phyloP scores from a whole-genome alignment of 2,329 filamentous ascomycete species.

The Aspergillus fijiensis region DNA sequence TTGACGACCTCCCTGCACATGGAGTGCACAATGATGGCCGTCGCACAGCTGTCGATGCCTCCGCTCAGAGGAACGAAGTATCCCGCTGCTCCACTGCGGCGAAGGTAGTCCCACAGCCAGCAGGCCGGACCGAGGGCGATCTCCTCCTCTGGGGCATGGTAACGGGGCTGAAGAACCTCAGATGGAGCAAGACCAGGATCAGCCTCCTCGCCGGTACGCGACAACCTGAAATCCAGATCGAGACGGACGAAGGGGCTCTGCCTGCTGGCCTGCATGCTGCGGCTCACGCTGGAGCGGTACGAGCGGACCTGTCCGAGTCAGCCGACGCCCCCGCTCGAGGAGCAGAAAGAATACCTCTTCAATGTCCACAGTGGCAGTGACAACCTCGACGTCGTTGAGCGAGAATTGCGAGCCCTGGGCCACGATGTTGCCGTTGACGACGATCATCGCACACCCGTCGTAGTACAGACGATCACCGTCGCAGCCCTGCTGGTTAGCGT shows the following conservation, averaged over 20 bases:
- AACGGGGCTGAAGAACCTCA: constrained; percentile 48
- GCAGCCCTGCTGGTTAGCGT: constrained; percentile 62
- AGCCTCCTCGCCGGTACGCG: constrained; percentile 38
- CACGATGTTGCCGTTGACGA: constrained; percentile 62
- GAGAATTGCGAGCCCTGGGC: constrained; percentile 67
- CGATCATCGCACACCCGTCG: constrained; percentile 63
- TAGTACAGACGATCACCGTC: constrained; percentile 63
- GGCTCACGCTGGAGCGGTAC: constrained; percentile 31
- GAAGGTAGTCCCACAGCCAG: constrained; percentile 58
- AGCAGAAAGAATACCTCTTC: constrained; percentile 62
- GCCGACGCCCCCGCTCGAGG: neutral
- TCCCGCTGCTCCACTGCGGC: constrained; percentile 37
- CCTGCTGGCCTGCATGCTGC: constrained; percentile 36
- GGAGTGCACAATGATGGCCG: constrained; percentile 40
- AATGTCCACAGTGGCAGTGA: constrained; percentile 65
- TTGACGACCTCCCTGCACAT: constrained; percentile 42
- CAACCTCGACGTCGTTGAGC: constrained; percentile 64
- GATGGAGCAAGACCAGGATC: constrained; percentile 50
- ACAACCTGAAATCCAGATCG: constrained; percentile 38
- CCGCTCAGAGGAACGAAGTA: constrained; percentile 43
- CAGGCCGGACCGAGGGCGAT: constrained; percentile 65
- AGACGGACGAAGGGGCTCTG: constrained; percentile 37
- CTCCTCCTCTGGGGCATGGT: constrained; percentile 65
- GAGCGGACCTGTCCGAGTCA: constrained; percentile 33
- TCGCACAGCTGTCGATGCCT: constrained; percentile 43